Conservation (phyloP, 768 basidiomycete genomes). For the Trametes meyenii region DNA sequence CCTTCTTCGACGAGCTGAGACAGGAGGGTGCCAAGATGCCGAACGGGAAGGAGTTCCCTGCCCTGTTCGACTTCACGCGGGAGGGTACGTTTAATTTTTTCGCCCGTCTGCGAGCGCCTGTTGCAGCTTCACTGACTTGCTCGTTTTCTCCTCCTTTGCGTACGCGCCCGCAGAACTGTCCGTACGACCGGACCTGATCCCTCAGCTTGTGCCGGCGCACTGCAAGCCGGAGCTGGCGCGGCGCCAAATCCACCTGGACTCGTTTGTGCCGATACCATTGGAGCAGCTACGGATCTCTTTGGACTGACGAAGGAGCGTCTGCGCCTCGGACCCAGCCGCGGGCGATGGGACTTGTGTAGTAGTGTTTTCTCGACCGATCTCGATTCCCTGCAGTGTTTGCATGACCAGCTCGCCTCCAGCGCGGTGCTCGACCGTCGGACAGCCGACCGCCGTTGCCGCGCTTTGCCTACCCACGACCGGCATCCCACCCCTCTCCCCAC, state of each 20-base stretch:
- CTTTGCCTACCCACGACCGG: no score
- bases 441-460: no score
- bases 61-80: conserved; percentile 92
- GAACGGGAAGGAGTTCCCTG: conserved; percentile 94
- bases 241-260: conserved; percentile 84
- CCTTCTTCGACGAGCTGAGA: conserved; percentile 97
- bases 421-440: background rate
- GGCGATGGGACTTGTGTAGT: conserved; percentile 25
- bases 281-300: conserved; percentile 94
- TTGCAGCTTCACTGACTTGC: conserved; percentile 1
- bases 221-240: conserved; percentile 88
- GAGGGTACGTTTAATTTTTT: conserved; percentile 67
- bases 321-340: conserved; percentile 16
- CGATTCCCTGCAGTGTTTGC: conserved; percentile 2
- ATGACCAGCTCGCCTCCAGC: background rate
- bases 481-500: no score
- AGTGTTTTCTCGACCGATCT: conserved; percentile 3
- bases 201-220: conserved; percentile 86
- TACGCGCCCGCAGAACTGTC: conserved; percentile 91
- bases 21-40: conserved; percentile 92
- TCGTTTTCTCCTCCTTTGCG: conserved; percentile 8
- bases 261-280: conserved; percentile 96
- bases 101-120: background rate
- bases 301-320: conserved; percentile 56
- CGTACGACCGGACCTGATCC: conserved; percentile 92